A percentile compares a stretch with the other conserved stretches of the same genome.
Conservation (phyloP, 2,329 filamentous ascomycete genomes). For the Colletotrichum zoysiae region DNA sequence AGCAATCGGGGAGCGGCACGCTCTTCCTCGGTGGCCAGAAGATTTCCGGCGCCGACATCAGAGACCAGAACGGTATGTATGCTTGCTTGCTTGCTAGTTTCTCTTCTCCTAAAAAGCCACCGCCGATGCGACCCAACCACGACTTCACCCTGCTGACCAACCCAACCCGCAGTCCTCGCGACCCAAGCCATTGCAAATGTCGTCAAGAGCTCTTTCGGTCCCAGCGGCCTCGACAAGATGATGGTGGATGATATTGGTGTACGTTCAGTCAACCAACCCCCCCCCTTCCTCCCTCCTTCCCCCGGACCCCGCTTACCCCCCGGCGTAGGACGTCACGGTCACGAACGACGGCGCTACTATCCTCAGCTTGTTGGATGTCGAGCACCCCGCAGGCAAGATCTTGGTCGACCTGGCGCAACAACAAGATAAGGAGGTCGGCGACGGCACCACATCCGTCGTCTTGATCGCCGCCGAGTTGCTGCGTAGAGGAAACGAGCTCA, state of each 20-base stretch:
- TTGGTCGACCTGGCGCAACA: constrained; percentile 97
- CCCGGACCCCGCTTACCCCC: constrained; percentile 43
- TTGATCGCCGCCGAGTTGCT: constrained; percentile 96
- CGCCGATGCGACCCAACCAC: constrained; percentile 7
- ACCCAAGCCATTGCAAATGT: constrained; percentile 99
- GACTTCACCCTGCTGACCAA: constrained; percentile 46
- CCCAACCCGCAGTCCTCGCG: constrained; percentile 76
- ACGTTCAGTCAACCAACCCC: constrained; percentile 57
- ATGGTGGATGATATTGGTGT: constrained; percentile 99
- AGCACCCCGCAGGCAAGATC: constrained; percentile 98
- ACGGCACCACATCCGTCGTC: constrained; percentile 97
- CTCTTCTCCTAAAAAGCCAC: constrained; percentile 15
- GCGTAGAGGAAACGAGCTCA: constrained; percentile 93
- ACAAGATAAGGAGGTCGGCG: constrained; percentile 98
- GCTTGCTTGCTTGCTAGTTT: too few species aligned
- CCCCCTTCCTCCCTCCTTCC: constrained; percentile 37
- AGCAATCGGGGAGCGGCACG: constrained; percentile 94
- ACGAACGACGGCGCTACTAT: constrained; percentile 99
- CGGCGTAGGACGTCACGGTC: constrained; percentile 87
- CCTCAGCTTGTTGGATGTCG: constrained; percentile 92
- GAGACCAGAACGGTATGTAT: constrained; percentile 88
- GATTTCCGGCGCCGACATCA: constrained; percentile 95
- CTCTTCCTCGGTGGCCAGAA: constrained; percentile 97
- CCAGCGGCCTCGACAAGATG: constrained; percentile 99
- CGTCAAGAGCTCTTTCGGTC: constrained; percentile 98